Evolutionary conservation across 208 protist species (phyloP).

Genomic region (Trypanosoma lewisi): DNA sequence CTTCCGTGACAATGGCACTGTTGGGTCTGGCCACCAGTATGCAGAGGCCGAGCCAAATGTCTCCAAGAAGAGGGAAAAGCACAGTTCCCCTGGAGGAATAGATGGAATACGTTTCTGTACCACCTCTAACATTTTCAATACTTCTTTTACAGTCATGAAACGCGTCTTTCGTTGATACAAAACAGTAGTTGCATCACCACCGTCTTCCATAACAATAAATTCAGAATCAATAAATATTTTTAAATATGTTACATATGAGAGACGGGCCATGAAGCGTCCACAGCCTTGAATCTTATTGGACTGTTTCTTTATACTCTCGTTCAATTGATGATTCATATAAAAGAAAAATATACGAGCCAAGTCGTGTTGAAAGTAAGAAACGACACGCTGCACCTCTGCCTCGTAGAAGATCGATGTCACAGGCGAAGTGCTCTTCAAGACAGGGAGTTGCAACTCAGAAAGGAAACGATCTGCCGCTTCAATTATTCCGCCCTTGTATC

Average conservation of each 20-base stretch:
- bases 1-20: slow-evolving; percentile 61
- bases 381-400: slow-evolving; percentile 50
- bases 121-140: slow-evolving; percentile 30
- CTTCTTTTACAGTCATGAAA: slow-evolving; percentile 47
- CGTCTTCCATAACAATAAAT: slow-evolving; percentile 37
- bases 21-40: slow-evolving; percentile 84
- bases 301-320: slow-evolving; percentile 33
- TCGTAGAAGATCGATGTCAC: slow-evolving; percentile 37
- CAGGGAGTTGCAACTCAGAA: slow-evolving; percentile 33
- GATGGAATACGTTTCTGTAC: slow-evolving; percentile 16
- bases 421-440: slow-evolving; percentile 6
- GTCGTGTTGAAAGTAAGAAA: slow-evolving; percentile 69
- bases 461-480: slow-evolving; percentile 54
- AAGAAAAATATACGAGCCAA: slow-evolving; percentile 78
- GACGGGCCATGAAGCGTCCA: slow-evolving; percentile 60
- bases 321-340: slow-evolving; percentile 73
- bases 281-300: slow-evolving; percentile 50
- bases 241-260: slow-evolving; percentile 48
- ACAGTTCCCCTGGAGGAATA: slow-evolving; percentile 37
- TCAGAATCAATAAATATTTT: slow-evolving; percentile 69
- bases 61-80: slow-evolving; percentile 77
- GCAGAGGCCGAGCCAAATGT: slow-evolving; percentile 39
- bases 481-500: slow-evolving; percentile 37
- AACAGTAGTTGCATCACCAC: slow-evolving; percentile 5
- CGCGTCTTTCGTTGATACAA: slow-evolving; percentile 20